Base-by-base conservation (phyloP, 495 filamentous ascomycete species). In the Penicillium angulare region DNA sequence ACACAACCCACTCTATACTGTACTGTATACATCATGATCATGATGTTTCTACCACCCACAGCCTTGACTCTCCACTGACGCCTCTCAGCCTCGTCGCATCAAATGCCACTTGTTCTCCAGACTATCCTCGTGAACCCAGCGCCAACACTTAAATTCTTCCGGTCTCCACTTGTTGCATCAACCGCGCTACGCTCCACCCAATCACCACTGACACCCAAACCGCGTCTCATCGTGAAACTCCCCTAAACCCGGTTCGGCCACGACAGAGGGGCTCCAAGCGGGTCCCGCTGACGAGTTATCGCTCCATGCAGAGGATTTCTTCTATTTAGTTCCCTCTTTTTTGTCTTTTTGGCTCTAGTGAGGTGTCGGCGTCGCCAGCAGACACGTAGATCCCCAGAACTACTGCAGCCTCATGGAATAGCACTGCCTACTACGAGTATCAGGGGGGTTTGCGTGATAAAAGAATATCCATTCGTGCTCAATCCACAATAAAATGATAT, bases 181-280 rank as follows among this genome's bases (percentile, higher is more conserved):
- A 24, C 18, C 20, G 39, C 21, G 39, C 23, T 27, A 5, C 16
- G 16, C 7, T 32, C n/a, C 5, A 38, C 2, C 52, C 48, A 44
- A 53, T 36, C 32, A 48, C 7, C 22, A 10, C 18, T 16, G 13
- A 10, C 32, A 17, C 38, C 38, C 45, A 36, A 24, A 7, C 21
- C 32, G 53, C 43, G 61, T 64, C 55, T 61, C 55, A 64, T 48
- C 45, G 32, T 61, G 58, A 64, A 64, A 61, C 58, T 36, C 29
- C 21, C 43, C 58, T 64, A 62, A 41, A 3, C 58, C 47, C 12
- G 17, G 33, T 55, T 13, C 12, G 45, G 49, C 8, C 7, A 43
- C 20, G 16, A 35, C 9, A 33, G 49, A 46, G 27, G 43, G 43
- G 43, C 29, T 4, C 22, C 21, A 23, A 31, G 50, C 43, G 53